Evolutionary conservation across 129 eudicot genomes (phyloP), one percentile per base, ranked within the genome.

Genomic region (Lactuca sativa): DNA sequence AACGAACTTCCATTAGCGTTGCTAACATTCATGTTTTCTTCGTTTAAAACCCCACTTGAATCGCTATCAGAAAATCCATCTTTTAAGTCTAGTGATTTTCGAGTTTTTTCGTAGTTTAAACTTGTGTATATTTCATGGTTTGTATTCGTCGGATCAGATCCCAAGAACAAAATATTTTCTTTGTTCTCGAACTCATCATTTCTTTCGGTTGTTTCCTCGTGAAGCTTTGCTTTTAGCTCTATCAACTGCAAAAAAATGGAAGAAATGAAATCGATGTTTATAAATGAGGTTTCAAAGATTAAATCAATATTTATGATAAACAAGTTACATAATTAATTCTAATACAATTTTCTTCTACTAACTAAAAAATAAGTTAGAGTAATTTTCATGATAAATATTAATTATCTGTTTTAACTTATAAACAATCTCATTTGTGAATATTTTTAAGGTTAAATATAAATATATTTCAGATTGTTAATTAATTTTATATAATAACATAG

Each of bases 171-270:
- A 36, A 32, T 53, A 58, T 74, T 64, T 31, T 81, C 73, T 67
- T 66, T 44, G 53, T 67, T 17, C 62, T 64, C 76, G 9, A 69
- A 67, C 34, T 59, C 71, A n/a, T 55, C 71, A 41, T 72, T 71
- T 43, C 64, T 64, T 66, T 78, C 76, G 40, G 70, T 41, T 37
- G 72, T 71, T 63, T 80, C 77, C 64, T 77, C 81, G 48, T 75
- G 82, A 51, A 88, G 71, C 69, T 85, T 85, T 58, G 83, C 81
- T 79, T 85, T 88, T 51, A 88, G 67, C 66, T 79, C 86, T 62
- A 61, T 76, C 71, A 88, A 72, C 95, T 88, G 80, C 84, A 80
- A 71, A 43, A 43, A 43, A 14, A 43, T 43, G 49, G 14, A 43
- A 43, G 49, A 43, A 43, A 43, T 43, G 9, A 43, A 9, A 43